phyloP scores from a whole-genome alignment of 768 basidiomycete genomes.

The Lepiota subincarnata region DNA sequence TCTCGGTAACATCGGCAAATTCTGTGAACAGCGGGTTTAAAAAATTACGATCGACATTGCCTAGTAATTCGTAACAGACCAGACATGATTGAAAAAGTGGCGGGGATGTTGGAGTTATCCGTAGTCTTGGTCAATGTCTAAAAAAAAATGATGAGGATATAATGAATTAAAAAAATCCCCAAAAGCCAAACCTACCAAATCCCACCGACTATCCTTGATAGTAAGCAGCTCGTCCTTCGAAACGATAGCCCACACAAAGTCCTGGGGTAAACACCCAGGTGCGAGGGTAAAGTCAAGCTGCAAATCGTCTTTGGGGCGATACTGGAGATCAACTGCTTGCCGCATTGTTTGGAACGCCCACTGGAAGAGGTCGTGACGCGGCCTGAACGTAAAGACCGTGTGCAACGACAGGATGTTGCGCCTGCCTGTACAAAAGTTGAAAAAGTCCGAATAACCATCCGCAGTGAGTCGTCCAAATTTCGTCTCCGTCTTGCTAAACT shows the following conservation, averaged over 20 bases:
- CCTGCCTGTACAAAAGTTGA: slow-evolving; percentile 85
- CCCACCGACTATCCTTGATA: slow-evolving; percentile 76
- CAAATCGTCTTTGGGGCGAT: slow-evolving; percentile 63
- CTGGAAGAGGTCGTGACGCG: slow-evolving; percentile 81
- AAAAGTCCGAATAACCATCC: slow-evolving; percentile 78
- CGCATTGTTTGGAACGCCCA: slow-evolving; percentile 54
- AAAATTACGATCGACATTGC: slow-evolving; percentile 1
- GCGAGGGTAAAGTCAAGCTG: slow-evolving; percentile 77
- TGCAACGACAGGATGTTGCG: slow-evolving; percentile 75
- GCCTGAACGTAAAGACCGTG: slow-evolving; percentile 70
- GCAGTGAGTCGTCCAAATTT: slow-evolving; percentile 44
- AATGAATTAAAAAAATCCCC: background rate
- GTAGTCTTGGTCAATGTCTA: slow-evolving; percentile 82
- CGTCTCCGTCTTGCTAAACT: slow-evolving; percentile 69
- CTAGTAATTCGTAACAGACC: slow-evolving; percentile 32
- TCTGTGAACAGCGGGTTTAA: slow-evolving; percentile 41
- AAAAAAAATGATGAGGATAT: slow-evolving; percentile 7
- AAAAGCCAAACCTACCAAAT: slow-evolving; percentile 64
- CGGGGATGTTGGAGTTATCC: slow-evolving; percentile 59
- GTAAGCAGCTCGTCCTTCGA: slow-evolving; percentile 71
- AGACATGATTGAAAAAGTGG: slow-evolving; percentile 70
- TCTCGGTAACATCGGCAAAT: slow-evolving; percentile 81
- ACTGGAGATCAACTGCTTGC: slow-evolving; percentile 73
- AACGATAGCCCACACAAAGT: slow-evolving; percentile 82
- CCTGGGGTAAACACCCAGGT: slow-evolving; percentile 43